Evolutionary conservation across 345 rosid genomes (phyloP).

Genomic region (Dipteronia sinensis): DNA sequence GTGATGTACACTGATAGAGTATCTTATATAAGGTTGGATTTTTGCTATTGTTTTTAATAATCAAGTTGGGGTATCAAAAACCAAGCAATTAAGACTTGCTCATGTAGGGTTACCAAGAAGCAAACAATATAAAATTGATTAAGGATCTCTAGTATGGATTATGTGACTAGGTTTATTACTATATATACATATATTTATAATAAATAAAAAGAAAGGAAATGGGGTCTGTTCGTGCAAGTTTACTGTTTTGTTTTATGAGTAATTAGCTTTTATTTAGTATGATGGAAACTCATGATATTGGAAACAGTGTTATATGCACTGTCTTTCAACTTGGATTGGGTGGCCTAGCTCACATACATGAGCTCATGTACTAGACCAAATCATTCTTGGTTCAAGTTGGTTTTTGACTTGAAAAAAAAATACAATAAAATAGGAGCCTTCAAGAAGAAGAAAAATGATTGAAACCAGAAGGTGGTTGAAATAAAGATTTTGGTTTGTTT

Average conservation of each 20-base stretch:
- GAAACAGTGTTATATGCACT: slow-evolving; percentile 24
- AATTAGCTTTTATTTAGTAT: slow-evolving; percentile 20
- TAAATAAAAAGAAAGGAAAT: slow-evolving; percentile 15
- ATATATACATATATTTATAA: slow-evolving; percentile 10
- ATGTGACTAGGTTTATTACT: slow-evolving; percentile 21
- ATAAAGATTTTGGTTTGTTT: neutral
- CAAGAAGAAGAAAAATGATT: slow-evolving; percentile 3
- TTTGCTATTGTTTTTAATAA: slow-evolving; percentile 19
- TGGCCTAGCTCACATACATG: slow-evolving; percentile 25
- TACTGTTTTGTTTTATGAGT: slow-evolving; percentile 13
- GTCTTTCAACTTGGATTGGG: slow-evolving; percentile 19
- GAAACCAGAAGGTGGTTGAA: neutral
- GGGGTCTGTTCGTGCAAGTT: slow-evolving; percentile 19
- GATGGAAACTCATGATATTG: slow-evolving; percentile 20
- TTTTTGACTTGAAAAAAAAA: too few relatives aligned
- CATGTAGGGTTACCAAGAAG: slow-evolving; percentile 45
- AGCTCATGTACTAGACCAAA: slow-evolving; percentile 30
- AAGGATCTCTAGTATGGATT: slow-evolving; percentile 27
- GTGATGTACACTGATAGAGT: slow-evolving; percentile 3
- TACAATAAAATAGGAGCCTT: neutral
- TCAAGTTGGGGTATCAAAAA: slow-evolving; percentile 9
- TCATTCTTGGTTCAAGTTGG: slow-evolving; percentile 36
- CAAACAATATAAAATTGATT: slow-evolving; percentile 40
- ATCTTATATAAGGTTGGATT: slow-evolving; percentile 11
- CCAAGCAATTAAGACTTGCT: neutral